Evolutionary conservation across 257 asterid species (phyloP).

Genomic region (Knoxia roxburghii): DNA sequence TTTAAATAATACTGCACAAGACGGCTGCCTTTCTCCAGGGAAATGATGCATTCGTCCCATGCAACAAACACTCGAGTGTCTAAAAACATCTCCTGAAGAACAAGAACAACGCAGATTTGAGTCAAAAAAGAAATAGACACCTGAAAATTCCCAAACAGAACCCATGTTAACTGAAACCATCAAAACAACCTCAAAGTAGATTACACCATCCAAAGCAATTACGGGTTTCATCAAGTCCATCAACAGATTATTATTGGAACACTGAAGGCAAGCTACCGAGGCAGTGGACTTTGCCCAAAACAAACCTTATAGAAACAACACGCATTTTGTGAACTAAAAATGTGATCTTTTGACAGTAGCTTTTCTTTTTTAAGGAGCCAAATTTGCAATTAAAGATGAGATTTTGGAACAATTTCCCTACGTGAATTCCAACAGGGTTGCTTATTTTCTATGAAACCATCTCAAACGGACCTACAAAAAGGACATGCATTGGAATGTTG

Average conservation of each 20-base stretch:
- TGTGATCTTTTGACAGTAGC: background rate
- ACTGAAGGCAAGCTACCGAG: background rate
- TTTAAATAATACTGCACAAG: conserved; percentile 33
- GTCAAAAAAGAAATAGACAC: background rate
- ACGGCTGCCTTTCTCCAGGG: conserved; percentile 28
- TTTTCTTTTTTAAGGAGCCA: background rate
- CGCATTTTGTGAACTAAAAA: background rate
- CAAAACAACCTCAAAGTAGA: background rate
- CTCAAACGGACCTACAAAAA: too few species aligned
- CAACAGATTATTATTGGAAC: background rate
- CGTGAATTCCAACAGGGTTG: background rate
- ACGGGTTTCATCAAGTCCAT: background rate
- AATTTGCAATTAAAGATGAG: background rate
- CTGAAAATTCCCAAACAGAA: background rate
- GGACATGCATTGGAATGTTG: conserved; percentile 12
- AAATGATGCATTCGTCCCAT: conserved; percentile 42
- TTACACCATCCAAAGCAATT: background rate
- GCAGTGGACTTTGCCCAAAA: background rate
- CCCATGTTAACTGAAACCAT: background rate
- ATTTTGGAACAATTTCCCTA: background rate
- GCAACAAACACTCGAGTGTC: conserved; percentile 18
- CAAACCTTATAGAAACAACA: background rate
- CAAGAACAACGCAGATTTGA: background rate
- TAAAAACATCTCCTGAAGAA: conserved; percentile 34
- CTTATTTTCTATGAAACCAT: background rate